Evolutionary conservation across 345 rosid species (phyloP).

Genomic region (Eucalyptus caleyi): DNA sequence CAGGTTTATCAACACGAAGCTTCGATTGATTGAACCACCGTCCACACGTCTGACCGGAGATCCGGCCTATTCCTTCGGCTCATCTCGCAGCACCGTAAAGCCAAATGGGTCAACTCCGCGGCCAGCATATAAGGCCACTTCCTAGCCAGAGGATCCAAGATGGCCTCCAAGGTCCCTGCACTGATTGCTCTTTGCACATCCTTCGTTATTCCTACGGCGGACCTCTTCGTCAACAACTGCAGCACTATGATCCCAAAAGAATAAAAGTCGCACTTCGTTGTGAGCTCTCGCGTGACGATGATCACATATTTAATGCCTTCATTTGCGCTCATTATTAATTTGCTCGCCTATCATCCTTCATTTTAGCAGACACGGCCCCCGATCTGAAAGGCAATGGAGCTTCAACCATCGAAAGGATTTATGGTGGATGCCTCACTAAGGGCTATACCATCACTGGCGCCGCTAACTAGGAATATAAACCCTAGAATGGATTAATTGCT

Average conservation of each 20-base stretch:
- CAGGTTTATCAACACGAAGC: conserved; percentile 37
- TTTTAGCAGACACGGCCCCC: too few relatives aligned
- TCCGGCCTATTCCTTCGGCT: conserved; percentile 54
- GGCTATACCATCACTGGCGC: too few relatives aligned
- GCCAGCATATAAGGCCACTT: conserved; percentile 88
- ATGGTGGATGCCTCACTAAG: too few relatives aligned
- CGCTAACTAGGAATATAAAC: too few relatives aligned
- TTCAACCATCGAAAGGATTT: too few relatives aligned
- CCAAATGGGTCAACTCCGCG: conserved; percentile 61
- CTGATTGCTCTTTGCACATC: conserved; percentile 56
- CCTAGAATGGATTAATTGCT: too few relatives aligned
- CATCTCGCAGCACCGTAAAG: conserved; percentile 70
- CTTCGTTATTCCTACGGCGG: conserved; percentile 44
- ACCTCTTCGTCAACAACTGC: conserved; percentile 57
- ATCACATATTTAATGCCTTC: neutral
- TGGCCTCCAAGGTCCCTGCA: conserved; percentile 31
- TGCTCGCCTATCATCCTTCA: too few relatives aligned
- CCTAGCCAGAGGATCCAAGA: conserved; percentile 81
- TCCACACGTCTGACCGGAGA: conserved; percentile 68
- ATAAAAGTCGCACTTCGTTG: conserved; percentile 68
- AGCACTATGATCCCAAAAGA: conserved; percentile 67
- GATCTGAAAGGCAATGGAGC: too few relatives aligned
- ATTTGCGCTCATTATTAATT: too few relatives aligned
- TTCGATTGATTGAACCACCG: conserved; percentile 71
- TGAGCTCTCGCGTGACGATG: conserved; percentile 53